Conservation (phyloP, 2,329 filamentous ascomycete genomes). For the Aspergillus sp. region DNA sequence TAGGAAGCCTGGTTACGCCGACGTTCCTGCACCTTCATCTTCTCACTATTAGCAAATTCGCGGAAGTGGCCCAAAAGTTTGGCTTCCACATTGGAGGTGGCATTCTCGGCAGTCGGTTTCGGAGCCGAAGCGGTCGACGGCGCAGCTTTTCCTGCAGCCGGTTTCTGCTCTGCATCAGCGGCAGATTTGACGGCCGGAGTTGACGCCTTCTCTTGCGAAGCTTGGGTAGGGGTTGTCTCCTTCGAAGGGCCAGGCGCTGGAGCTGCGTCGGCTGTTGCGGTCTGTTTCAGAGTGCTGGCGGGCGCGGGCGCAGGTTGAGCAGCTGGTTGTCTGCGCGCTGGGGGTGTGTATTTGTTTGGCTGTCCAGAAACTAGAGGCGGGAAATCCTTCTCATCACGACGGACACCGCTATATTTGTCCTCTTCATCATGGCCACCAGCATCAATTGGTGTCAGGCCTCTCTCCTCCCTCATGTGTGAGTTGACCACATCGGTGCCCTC, state of each 20-base stretch:
- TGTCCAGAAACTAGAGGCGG: constrained; percentile 59
- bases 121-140: constrained; percentile 42
- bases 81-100: constrained; percentile 56
- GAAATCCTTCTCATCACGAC: constrained; percentile 59
- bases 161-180: constrained; percentile 22
- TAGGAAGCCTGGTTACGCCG: constrained; percentile 52
- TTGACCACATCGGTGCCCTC: constrained; percentile 70
- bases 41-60: constrained; percentile 59
- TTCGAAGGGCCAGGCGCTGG: constrained; percentile 24
- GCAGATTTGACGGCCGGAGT: constrained; percentile 16
- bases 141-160: constrained; percentile 15
- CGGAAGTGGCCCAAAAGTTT: constrained; percentile 61
- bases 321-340: constrained; percentile 75
- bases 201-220: constrained; percentile 16
- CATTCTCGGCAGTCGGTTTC: constrained; percentile 40
- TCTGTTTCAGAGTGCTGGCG: constrained; percentile 83
- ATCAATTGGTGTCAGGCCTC: constrained; percentile 62
- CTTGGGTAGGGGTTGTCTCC: constrained; percentile 15
- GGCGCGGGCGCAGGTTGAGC: constrained; percentile 70
- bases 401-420: constrained; percentile 94
- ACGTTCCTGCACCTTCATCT: constrained; percentile 55
- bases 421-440: constrained; percentile 76
- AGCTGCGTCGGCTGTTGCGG: constrained; percentile 44
- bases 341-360: constrained; percentile 79
- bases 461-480: constrained; percentile 84